Evolutionary conservation across 140 eudicot genomes (phyloP), one percentile per base, ranked within the genome.

Genomic region (Cichorium intybus): DNA sequence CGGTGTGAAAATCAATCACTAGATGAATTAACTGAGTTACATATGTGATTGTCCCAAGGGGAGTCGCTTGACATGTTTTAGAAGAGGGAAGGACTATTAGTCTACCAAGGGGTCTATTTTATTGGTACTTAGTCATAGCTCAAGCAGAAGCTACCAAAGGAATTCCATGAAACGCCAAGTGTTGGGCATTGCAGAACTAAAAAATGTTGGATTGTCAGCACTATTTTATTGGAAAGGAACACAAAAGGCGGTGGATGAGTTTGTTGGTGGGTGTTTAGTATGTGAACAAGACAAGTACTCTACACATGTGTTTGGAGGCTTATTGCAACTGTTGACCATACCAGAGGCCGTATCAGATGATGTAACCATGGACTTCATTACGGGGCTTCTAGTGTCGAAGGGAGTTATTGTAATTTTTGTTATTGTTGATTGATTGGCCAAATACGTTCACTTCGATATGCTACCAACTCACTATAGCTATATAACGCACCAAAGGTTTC

Each of bases 281-380:
- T 55, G 39, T 26, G 37, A 55, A 55, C 41, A 27, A 24, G 17
- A 37, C 7, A 55, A 55, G 27, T 55, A 27, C 5, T 27, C 29
- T 4, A 27, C 29, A 4, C 47, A 57, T 16, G 52, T 53, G 2
- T 3, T 2, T 5, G 53, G 53, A 12, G 53, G 67, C 12, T 61
- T 61, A 43, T 33, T 61, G 12, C 52, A 61, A 22, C 67, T 53
- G 21, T 12, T 61, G 24, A 35, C 67, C 5, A 61, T 22, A 37
- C 67, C 67, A 12, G 67, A 61, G 22, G 33, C 51, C 3, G 67
- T 61, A 11, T 61, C 53, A 5, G 29, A 27, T 4, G 29, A 27
- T 5, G 29, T 1, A 27, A 27, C 29, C 5, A 27, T 27, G 29
- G 29, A 27, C 29, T 27, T 27, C 29, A 27, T 27, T 27, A 27